Percentiles rank a stretch among this genome's conserved stretches.
phyloP scores from a whole-genome alignment of 1,139 yeast genomes.

The Diutina rugosa region DNA sequence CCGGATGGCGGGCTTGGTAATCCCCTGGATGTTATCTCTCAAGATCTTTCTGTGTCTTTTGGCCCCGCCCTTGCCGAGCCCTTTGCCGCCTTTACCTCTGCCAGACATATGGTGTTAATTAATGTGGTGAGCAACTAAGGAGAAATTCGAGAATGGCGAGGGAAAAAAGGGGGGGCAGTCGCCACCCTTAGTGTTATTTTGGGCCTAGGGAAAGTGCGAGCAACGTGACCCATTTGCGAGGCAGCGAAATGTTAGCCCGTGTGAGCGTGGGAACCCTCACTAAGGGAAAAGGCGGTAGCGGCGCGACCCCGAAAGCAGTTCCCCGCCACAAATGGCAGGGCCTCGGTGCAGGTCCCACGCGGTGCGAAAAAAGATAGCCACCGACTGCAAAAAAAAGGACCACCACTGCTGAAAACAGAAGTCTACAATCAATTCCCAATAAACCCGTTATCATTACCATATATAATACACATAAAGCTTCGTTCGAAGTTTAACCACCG shows the following conservation, averaged over 20 bases:
- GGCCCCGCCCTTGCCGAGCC: conserved; percentile 99
- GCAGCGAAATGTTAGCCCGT: neutral
- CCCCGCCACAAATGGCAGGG: too few species aligned
- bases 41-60: conserved; percentile 99
- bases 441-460: conserved; percentile 2
- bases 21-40: conserved; percentile 99
- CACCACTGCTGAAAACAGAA: too few species aligned
- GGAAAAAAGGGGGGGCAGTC: neutral
- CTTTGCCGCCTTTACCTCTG: conserved; percentile 99
- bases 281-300: too few species aligned
- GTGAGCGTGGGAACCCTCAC: neutral
- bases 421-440: neutral
- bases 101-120: conserved; percentile 64
- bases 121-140: neutral
- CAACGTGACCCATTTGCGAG: neutral
- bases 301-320: too few species aligned
- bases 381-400: neutral
- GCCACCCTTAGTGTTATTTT: neutral
- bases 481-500: conserved; percentile 74
- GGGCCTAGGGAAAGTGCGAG: neutral
- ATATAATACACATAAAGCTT: neutral
- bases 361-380: too few species aligned
- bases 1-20: conserved; percentile 99
- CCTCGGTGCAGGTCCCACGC: too few species aligned
- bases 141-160: neutral